Evolutionary conservation across 2,329 filamentous ascomycete species (phyloP), one percentile per base, ranked within the genome.

Genomic region (Setomelanomma holmii): DNA sequence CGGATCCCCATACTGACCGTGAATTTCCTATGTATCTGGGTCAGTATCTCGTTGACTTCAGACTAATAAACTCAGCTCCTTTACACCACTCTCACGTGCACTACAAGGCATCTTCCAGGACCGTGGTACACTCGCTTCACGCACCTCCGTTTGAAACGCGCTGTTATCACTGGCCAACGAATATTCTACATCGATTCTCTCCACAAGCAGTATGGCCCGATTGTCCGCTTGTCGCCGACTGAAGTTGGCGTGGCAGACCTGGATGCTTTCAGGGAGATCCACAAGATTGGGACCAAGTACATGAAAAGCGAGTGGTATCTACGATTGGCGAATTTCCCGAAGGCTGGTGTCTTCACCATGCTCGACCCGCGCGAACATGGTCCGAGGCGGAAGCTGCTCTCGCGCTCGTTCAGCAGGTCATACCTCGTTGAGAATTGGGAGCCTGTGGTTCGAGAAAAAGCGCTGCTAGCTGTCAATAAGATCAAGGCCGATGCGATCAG

Each of bases 121-220:
- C 69, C 69, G 22, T 69, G 64, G 64, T 66, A 69, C 39, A 67
- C 66, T n/a, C 63, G 58, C 36, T 72, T 72, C 36, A 72, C 69
- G 5, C 64, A 71, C 44, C 62, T 70, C n/a, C 61, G 63, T 17
- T 61, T 78, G 21, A 77, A 77, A 49, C 58, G 67, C 7, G 70
- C 72, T 7, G 70, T 76, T 14, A 54, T 77, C 5, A 61, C 61
- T 5, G 75, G 76, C 7, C 68, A 72, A 10, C 69, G 75, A 1
- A 71, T 75, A 42, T 71, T 75, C 48, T 75, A 75, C 56, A 73
- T 78, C 30, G 67, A 78, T 49, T 49, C 56, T 4, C 63, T 78
- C 1, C 75, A 78, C 54, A 47, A 67, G 27, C 39, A 61, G 43
- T 69, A 72, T 58, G 68, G 69, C 0, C 67, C 68, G 11, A 58